Percentiles rank a stretch among this genome's conserved stretches.
Evolutionary conservation across 2,329 filamentous ascomycete genomes (phyloP).

Genomic region (Huntiella moniliformis): DNA sequence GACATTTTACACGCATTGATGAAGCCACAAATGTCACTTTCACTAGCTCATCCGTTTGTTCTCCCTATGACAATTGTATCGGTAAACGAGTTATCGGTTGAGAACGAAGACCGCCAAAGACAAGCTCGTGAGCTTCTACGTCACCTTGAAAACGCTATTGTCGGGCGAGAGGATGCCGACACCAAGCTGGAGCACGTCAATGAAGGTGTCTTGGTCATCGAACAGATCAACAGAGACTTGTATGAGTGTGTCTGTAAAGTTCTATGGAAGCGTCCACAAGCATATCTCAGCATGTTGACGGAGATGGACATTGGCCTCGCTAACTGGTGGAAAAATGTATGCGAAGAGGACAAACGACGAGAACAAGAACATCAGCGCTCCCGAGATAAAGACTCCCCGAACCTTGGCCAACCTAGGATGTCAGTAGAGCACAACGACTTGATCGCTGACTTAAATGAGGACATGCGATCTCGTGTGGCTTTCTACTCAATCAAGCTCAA

Average conservation of each 20-base stretch:
- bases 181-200: constrained; percentile 36
- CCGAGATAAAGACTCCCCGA: background rate
- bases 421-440: constrained; percentile 10
- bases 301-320: constrained; percentile 31
- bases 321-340: constrained; percentile 19
- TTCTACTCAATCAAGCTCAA: constrained; percentile 43
- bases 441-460: constrained; percentile 24
- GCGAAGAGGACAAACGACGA: background rate
- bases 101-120: constrained; percentile 42
- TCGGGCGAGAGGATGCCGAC: constrained; percentile 40
- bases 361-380: background rate
- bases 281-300: constrained; percentile 34
- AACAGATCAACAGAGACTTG: constrained; percentile 40
- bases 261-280: constrained; percentile 43
- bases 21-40: constrained; percentile 23
- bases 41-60: constrained; percentile 38
- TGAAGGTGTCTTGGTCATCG: constrained; percentile 31
- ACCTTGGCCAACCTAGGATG: background rate
- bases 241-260: constrained; percentile 46
- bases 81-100: constrained; percentile 35
- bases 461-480: constrained; percentile 34
- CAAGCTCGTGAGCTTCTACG: constrained; percentile 44
- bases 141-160: constrained; percentile 40
- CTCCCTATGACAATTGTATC: constrained; percentile 41
- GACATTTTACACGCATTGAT: constrained; percentile 29